phyloP scores from a whole-genome alignment of 345 rosid species.

The Turnera subulata region DNA sequence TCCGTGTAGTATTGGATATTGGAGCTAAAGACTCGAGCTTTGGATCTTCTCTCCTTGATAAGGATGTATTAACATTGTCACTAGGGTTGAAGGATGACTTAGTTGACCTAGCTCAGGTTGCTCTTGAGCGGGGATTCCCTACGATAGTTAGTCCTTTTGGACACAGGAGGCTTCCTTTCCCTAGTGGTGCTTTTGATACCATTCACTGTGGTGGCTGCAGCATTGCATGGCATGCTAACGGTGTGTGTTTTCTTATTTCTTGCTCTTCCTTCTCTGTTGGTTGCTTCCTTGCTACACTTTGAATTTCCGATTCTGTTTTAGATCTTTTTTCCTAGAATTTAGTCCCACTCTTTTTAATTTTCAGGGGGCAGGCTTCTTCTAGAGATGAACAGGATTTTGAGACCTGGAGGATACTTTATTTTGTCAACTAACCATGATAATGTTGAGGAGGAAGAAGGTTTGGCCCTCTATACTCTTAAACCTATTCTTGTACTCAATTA shows the following conservation, averaged over 20 bases:
- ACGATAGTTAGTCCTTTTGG: slow-evolving; percentile 64
- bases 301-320: neutral
- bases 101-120: slow-evolving; percentile 84
- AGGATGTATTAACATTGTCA: slow-evolving; percentile 63
- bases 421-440: slow-evolving; percentile 70
- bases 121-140: slow-evolving; percentile 92
- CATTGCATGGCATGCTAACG: slow-evolving; percentile 78
- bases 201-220: slow-evolving; percentile 83
- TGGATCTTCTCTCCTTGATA: slow-evolving; percentile 71
- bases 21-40: slow-evolving; percentile 76
- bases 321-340: neutral
- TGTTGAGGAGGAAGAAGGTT: slow-evolving; percentile 83
- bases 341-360: slow-evolving; percentile 5
- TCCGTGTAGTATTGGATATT: slow-evolving; percentile 76
- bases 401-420: slow-evolving; percentile 89
- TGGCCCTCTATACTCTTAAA: slow-evolving; percentile 6
- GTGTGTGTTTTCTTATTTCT: slow-evolving; percentile 31
- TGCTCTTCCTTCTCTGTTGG: neutral
- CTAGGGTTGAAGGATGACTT: slow-evolving; percentile 90
- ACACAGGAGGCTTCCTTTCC: slow-evolving; percentile 79
- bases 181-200: slow-evolving; percentile 84
- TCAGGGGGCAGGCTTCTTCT: slow-evolving; percentile 83
- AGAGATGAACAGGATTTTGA: slow-evolving; percentile 86
- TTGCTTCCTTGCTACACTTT: neutral
- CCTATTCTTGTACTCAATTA: neutral